phyloP scores from a whole-genome alignment of 1,284 basidiomycete species.

The Malassezia arunalokei region DNA sequence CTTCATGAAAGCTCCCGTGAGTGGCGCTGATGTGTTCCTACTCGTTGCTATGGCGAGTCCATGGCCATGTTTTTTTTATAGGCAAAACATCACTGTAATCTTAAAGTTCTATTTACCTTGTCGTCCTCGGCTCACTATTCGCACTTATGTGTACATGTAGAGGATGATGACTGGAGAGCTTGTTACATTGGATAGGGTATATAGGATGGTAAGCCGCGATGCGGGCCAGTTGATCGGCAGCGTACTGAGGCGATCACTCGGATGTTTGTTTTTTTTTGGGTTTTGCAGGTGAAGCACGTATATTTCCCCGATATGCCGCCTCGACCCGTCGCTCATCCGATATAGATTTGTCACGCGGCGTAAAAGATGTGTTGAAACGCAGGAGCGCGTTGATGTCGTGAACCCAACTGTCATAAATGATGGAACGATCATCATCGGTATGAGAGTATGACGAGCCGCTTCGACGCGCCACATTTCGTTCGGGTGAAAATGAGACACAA shows the following conservation, averaged over 20 bases:
- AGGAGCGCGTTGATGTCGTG: conserved; percentile 67
- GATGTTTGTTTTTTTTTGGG: not conserved
- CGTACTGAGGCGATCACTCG: not conserved
- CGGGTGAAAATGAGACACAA: conserved; percentile 49
- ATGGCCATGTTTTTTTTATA: too few relatives aligned
- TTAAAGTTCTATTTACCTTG: too few relatives aligned
- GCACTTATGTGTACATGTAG: too few relatives aligned
- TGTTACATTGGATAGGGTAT: too few relatives aligned
- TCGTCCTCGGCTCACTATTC: too few relatives aligned
- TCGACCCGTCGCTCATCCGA: not conserved
- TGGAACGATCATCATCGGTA: conserved; percentile 32
- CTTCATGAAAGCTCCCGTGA: too few relatives aligned
- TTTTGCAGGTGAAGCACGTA: not conserved
- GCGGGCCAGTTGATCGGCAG: too few relatives aligned
- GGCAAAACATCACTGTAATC: too few relatives aligned
- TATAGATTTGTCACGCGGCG: not conserved
- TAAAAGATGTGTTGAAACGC: conserved; percentile 44
- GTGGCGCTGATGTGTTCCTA: too few relatives aligned
- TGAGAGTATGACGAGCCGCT: conserved; percentile 18
- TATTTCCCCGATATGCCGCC: not conserved
- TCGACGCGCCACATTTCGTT: not conserved
- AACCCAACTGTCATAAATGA: conserved; percentile 84
- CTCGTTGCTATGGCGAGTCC: too few relatives aligned
- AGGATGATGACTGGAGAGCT: too few relatives aligned
- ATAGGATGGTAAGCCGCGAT: too few relatives aligned